Conservation (phyloP, 1,139 yeast species). For the Scheffersomyces insectosa region DNA sequence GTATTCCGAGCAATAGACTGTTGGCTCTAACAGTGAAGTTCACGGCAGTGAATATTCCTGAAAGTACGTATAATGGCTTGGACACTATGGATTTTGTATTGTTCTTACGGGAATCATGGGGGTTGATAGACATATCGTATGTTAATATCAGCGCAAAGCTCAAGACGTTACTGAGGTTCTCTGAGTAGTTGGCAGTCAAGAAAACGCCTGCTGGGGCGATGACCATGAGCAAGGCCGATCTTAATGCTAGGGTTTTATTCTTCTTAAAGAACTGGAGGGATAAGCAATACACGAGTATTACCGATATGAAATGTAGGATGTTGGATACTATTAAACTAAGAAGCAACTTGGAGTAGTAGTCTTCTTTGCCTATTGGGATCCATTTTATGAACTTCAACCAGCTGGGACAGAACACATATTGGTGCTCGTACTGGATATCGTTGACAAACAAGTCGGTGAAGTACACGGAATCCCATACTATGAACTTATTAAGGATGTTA, state of each 20-base stretch:
- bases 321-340: conserved; percentile 52
- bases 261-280: conserved; percentile 38
- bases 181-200: conserved; percentile 74
- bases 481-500: conserved; percentile 46
- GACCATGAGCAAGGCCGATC: conserved; percentile 19
- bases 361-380: conserved; percentile 18
- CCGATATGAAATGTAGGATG: conserved; percentile 50
- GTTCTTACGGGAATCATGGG: conserved; percentile 9
- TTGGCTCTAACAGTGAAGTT: conserved; percentile 74
- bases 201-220: conserved; percentile 83
- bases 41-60: conserved; percentile 61
- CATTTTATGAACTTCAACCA: conserved; percentile 62
- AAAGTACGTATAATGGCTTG: conserved; percentile 36
- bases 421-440: conserved; percentile 71
- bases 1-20: conserved; percentile 67
- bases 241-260: neutral
- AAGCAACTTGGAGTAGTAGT: conserved; percentile 46
- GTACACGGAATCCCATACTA: conserved; percentile 87
- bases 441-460: conserved; percentile 58
- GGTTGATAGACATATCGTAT: conserved; percentile 39
- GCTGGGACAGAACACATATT: conserved; percentile 81
- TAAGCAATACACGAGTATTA: conserved; percentile 50
- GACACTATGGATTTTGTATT: conserved; percentile 11
- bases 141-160: conserved; percentile 60
- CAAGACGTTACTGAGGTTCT: conserved; percentile 67